A percentile compares a stretch with the other conserved stretches of the same genome.
Evolutionary conservation across 805 yeast genomes (phyloP).

Genomic region (Cephaloascus albidus): DNA sequence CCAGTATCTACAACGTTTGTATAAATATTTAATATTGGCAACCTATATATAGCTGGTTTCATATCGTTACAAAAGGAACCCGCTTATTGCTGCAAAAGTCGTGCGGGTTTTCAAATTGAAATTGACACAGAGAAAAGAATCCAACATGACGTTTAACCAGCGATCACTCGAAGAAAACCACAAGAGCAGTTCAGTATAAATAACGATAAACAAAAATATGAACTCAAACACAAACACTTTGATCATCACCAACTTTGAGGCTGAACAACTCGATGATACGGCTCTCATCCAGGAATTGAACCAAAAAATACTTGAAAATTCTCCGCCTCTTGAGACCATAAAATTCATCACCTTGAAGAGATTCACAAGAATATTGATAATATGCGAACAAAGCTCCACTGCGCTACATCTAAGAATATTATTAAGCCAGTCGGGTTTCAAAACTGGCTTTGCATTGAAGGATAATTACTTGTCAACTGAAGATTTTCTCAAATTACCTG

Average conservation of each 20-base stretch:
- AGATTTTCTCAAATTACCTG: slow-evolving; percentile 20
- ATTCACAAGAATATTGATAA: slow-evolving; percentile 12
- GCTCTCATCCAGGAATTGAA: slow-evolving; percentile 10
- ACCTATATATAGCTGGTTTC: too few relatives aligned
- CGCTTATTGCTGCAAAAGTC: too few relatives aligned
- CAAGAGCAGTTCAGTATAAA: too few relatives aligned
- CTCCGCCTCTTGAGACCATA: slow-evolving; percentile 6
- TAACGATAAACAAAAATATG: too few relatives aligned
- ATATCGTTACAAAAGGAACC: too few relatives aligned
- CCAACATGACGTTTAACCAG: too few relatives aligned
- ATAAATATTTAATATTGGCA: too few relatives aligned
- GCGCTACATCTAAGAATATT: background rate
- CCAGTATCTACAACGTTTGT: too few relatives aligned
- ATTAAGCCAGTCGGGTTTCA: background rate
- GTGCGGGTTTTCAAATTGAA: too few relatives aligned
- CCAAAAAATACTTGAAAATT: slow-evolving; percentile 10
- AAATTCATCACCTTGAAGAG: slow-evolving; percentile 16
- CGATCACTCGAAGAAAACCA: too few relatives aligned
- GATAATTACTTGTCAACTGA: slow-evolving; percentile 1
- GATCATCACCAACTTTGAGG: slow-evolving; percentile 10
- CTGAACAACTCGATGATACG: slow-evolving; percentile 7
- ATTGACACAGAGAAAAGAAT: too few relatives aligned
- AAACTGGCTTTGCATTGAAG: background rate
- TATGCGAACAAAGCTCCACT: slow-evolving; percentile 7
- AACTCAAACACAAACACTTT: slow-evolving; percentile 12